These are phyloP conservation scores for Heliamphora exappendiculata DNA, from an alignment of 148 eudicot genomes.

Conservation along the genomic window DNA sequence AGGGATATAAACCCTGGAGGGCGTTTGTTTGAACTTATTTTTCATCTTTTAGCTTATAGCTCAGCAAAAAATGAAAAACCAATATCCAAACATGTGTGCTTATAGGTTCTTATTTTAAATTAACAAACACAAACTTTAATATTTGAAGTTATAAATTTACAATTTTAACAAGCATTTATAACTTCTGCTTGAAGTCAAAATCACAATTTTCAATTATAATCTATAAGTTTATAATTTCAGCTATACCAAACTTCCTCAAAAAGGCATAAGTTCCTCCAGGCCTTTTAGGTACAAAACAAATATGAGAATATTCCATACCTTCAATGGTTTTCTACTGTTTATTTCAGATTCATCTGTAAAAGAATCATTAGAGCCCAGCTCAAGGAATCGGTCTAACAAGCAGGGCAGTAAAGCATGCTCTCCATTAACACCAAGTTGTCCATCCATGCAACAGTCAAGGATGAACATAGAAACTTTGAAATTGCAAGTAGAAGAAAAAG, in stretches of 20 bases:
- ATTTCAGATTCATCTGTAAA: slow-evolving; percentile 28
- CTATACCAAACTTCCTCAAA: too few relatives aligned
- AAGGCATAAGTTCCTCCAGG: neutral
- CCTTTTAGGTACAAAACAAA: neutral
- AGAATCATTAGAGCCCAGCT: slow-evolving; percentile 33
- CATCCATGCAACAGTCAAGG: slow-evolving; percentile 50
- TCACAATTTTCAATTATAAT: too few relatives aligned
- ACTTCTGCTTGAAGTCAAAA: too few relatives aligned
- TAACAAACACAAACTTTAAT: too few relatives aligned
- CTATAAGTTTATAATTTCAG: too few relatives aligned
- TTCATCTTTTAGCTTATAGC: too few relatives aligned
- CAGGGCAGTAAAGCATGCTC: slow-evolving; percentile 43
- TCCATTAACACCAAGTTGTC: slow-evolving; percentile 69
- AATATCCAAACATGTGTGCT: too few relatives aligned
- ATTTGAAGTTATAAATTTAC: too few relatives aligned
- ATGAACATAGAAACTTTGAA: slow-evolving; percentile 7
- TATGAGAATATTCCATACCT: slow-evolving; percentile 30
- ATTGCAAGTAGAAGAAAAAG: neutral
- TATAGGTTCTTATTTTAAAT: too few relatives aligned
- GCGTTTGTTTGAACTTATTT: too few relatives aligned
- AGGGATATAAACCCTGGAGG: neutral
- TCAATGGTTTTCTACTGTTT: slow-evolving; percentile 28
- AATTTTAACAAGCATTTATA: too few relatives aligned
- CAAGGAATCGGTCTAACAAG: slow-evolving; percentile 40
- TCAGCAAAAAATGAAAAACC: too few relatives aligned